Percentiles rank a stretch among this genome's conserved stretches.
Evolutionary conservation across 2,329 filamentous ascomycete species (phyloP).

Genomic region (Colletotrichum tanaceti): DNA sequence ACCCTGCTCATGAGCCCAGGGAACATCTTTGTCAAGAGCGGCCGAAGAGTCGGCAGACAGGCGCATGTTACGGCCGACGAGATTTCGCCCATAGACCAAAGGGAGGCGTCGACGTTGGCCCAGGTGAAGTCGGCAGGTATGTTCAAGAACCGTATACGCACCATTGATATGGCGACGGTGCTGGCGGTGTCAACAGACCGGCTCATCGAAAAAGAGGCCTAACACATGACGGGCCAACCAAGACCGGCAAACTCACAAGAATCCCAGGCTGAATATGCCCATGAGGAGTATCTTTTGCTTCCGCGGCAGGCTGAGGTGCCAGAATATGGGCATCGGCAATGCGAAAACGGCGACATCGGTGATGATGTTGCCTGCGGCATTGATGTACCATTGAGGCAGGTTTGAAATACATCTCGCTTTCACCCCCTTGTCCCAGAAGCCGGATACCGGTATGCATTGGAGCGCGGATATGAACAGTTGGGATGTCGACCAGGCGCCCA

Average conservation of each 20-base stretch:
- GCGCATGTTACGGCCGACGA: slow-evolving; percentile 43
- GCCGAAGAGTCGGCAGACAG: slow-evolving; percentile 44
- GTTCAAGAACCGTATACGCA: slow-evolving; percentile 43
- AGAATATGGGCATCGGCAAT: slow-evolving; percentile 45
- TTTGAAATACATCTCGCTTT: slow-evolving; percentile 42
- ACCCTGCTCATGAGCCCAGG: slow-evolving; percentile 29
- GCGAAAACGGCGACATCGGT: slow-evolving; percentile 46
- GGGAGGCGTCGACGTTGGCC: slow-evolving; percentile 43
- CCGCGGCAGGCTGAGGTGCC: slow-evolving; percentile 42
- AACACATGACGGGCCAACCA: not conserved
- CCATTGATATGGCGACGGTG: slow-evolving; percentile 44
- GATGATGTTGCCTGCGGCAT: slow-evolving; percentile 46
- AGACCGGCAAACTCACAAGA: slow-evolving; percentile 43
- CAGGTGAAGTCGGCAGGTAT: slow-evolving; percentile 42
- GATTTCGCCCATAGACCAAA: slow-evolving; percentile 44
- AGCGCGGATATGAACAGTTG: slow-evolving; percentile 46
- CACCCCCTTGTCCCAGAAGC: slow-evolving; percentile 45
- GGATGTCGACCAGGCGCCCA: slow-evolving; percentile 46
- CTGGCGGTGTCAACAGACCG: slow-evolving; percentile 20
- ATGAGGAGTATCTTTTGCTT: slow-evolving; percentile 45
- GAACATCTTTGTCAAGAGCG: slow-evolving; percentile 40
- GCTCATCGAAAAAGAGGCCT: not conserved
- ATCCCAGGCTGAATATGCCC: slow-evolving; percentile 46
- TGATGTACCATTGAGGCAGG: slow-evolving; percentile 44
- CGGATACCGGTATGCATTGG: slow-evolving; percentile 45